A percentile compares a stretch with the other conserved stretches of the same genome.
Evolutionary conservation across 2,329 filamentous ascomycete species (phyloP).

Genomic region (Fusarium redolens): DNA sequence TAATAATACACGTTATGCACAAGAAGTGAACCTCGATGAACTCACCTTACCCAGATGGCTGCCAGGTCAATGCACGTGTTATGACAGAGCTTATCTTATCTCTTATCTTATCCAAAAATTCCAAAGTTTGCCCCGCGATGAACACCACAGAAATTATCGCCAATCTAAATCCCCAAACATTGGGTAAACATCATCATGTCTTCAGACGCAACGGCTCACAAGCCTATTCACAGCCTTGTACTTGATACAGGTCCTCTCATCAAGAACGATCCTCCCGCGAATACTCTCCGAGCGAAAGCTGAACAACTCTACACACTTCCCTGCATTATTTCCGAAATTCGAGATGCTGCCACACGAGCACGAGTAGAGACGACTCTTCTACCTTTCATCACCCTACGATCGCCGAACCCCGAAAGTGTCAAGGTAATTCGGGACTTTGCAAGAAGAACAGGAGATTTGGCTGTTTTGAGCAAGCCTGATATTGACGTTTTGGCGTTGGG

Average conservation of each 20-base stretch:
- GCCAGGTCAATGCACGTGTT: neutral
- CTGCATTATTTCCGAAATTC: slow-evolving; percentile 87
- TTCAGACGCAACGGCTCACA: slow-evolving; percentile 52
- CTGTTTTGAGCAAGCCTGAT: slow-evolving; percentile 89
- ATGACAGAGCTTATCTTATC: slow-evolving; percentile 15
- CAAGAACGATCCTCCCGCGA: slow-evolving; percentile 89
- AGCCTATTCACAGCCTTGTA: slow-evolving; percentile 83
- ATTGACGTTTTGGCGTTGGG: slow-evolving; percentile 88
- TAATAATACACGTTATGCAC: neutral
- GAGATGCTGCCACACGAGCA: slow-evolving; percentile 82
- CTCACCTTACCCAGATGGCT: neutral
- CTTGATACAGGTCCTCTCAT: slow-evolving; percentile 94
- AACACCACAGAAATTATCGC: slow-evolving; percentile 44
- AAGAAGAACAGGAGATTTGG: slow-evolving; percentile 86
- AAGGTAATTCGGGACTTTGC: slow-evolving; percentile 87
- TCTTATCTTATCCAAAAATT: slow-evolving; percentile 32
- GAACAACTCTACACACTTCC: slow-evolving; percentile 85
- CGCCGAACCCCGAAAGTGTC: slow-evolving; percentile 80
- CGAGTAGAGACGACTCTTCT: slow-evolving; percentile 86
- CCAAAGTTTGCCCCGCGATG: slow-evolving; percentile 41
- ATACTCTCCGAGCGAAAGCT: slow-evolving; percentile 81
- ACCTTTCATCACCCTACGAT: slow-evolving; percentile 84
- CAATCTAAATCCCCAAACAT: slow-evolving; percentile 26
- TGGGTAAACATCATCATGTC: slow-evolving; percentile 38
- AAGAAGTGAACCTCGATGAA: neutral